Conservation (phyloP, 1,284 basidiomycete species). For the Boletellus dicymbophilus region DNA sequence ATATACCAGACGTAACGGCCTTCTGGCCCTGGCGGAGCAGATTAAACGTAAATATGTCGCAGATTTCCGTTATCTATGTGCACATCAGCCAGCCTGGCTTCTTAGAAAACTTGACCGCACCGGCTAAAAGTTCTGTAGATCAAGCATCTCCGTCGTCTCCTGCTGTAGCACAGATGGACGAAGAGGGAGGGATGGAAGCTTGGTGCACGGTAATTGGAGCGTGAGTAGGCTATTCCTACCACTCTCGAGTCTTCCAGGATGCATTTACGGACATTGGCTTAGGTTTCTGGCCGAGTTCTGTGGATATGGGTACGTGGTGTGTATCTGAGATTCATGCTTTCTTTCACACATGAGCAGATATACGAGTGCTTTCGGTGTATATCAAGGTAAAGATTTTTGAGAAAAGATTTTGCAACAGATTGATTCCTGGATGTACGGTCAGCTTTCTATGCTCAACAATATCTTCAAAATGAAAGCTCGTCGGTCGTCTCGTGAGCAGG, state of each 20-base stretch:
- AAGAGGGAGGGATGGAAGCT: constrained; percentile 29
- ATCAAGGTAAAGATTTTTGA: constrained; percentile 32
- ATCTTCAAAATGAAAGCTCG: constrained; percentile 30
- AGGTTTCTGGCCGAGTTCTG: constrained; percentile 21
- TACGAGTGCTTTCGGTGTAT: constrained; percentile 29
- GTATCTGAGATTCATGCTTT: neutral
- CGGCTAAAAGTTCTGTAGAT: constrained; percentile 31
- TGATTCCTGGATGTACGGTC: neutral
- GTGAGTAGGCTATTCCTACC: constrained; percentile 10
- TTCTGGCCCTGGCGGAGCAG: too few relatives aligned
- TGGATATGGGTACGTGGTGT: constrained; percentile 24
- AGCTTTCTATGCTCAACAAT: constrained; percentile 34
- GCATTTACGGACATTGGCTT: neutral
- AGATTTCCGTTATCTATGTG: too few relatives aligned
- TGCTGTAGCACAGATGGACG: too few relatives aligned
- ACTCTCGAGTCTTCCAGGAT: neutral
- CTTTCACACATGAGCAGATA: constrained; percentile 19
- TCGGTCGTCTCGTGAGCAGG: constrained; percentile 35
- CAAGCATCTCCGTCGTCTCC: too few relatives aligned
- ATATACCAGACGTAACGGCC: too few relatives aligned
- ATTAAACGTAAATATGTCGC: too few relatives aligned
- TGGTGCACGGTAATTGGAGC: constrained; percentile 28
- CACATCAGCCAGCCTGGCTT: too few relatives aligned
- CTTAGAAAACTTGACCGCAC: constrained; percentile 38
- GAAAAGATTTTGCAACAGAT: neutral